phyloP scores from a whole-genome alignment of 1,284 basidiomycete genomes.

The Boletus austroedulis region DNA sequence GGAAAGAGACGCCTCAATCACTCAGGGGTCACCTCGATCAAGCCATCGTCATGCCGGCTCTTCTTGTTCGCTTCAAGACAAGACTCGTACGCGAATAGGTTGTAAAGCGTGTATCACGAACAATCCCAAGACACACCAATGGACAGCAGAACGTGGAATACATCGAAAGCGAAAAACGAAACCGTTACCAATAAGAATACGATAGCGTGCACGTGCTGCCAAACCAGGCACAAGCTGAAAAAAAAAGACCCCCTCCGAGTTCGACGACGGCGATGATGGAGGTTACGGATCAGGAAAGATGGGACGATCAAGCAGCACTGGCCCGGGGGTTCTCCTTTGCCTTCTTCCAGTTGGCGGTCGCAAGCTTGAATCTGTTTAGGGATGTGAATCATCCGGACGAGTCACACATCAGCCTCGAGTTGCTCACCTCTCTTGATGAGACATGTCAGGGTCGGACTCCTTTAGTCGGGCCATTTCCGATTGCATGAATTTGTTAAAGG shows the following conservation, averaged over 20 bases:
- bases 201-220: conserved; percentile 14
- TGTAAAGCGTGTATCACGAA: background rate
- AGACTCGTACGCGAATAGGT: conserved; percentile 17
- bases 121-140: background rate
- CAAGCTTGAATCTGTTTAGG: conserved; percentile 61
- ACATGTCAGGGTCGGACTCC: conserved; percentile 63
- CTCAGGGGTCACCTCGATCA: conserved; percentile 24
- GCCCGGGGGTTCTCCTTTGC: conserved; percentile 65
- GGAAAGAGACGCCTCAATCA: conserved; percentile 21
- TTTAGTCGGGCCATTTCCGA: conserved; percentile 72
- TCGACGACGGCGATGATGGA: conserved; percentile 6
- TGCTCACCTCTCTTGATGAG: conserved; percentile 67
- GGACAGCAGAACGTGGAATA: conserved; percentile 17
- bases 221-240: conserved; percentile 15
- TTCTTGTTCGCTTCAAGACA: background rate
- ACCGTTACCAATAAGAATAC: conserved; percentile 38
- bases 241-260: conserved; percentile 1
- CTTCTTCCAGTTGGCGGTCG: conserved; percentile 73
- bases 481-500: conserved; percentile 81
- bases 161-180: conserved; percentile 21
- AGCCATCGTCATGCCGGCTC: conserved; percentile 14
- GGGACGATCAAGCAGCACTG: conserved; percentile 15
- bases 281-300: conserved; percentile 4
- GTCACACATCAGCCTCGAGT: conserved; percentile 1
- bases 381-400: conserved; percentile 10